phyloP scores from a whole-genome alignment of 768 basidiomycete species.

The Leccinum boreale region DNA sequence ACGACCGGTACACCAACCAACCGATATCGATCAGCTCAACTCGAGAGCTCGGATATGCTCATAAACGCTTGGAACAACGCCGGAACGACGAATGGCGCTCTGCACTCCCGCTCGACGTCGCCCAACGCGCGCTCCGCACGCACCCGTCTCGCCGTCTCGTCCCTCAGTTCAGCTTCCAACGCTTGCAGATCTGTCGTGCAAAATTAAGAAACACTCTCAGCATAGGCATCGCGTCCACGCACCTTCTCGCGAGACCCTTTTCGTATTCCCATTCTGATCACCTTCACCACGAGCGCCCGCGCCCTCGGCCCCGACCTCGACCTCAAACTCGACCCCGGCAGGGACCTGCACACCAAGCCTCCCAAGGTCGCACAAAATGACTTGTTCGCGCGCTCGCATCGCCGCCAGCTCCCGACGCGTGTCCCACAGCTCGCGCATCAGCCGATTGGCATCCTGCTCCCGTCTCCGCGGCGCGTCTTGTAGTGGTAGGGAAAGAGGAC shows the following conservation, averaged over 20 bases:
- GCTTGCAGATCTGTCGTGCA: constrained; percentile 13
- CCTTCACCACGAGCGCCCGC: neutral
- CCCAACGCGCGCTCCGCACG: constrained; percentile 43
- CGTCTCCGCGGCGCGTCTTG: neutral
- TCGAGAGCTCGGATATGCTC: constrained; percentile 41
- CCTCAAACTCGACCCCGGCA: too few relatives aligned
- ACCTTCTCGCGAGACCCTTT: constrained; percentile 15
- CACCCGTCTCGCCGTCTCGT: constrained; percentile 36
- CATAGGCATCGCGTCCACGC: neutral
- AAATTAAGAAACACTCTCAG: neutral
- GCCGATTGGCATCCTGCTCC: neutral
- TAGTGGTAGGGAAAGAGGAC: neutral
- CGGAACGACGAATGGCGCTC: constrained; percentile 54
- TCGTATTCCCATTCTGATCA: neutral
- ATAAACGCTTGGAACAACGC: constrained; percentile 54
- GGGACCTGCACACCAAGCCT: constrained; percentile 8
- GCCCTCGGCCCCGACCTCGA: neutral
- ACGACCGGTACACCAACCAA: neutral
- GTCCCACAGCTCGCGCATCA: constrained; percentile 30
- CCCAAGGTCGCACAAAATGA: constrained; percentile 22
- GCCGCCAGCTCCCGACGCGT: constrained; percentile 23
- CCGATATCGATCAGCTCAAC: too few relatives aligned
- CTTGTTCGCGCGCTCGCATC: constrained; percentile 23
- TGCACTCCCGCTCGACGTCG: constrained; percentile 50
- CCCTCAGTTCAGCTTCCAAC: constrained; percentile 35